These are phyloP conservation scores for Cenchrus purpureus DNA, from an alignment of 176 grass and related monocot genomes.

Conservation along the genomic window DNA sequence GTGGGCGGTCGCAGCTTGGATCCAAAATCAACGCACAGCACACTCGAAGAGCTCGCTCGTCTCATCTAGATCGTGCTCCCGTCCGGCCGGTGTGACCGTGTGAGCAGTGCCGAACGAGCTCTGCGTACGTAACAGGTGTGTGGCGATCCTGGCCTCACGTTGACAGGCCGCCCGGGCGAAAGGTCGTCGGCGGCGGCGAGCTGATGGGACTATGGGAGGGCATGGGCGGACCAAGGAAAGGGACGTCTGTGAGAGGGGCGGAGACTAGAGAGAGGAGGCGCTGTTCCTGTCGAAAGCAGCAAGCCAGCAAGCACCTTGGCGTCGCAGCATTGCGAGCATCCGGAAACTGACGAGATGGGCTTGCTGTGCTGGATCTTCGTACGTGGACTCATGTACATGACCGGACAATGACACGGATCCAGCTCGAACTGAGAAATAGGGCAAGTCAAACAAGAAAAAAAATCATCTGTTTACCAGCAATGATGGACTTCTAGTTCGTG, in stretches of 20 bases:
- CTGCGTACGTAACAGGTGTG: neutral
- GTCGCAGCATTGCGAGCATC: neutral
- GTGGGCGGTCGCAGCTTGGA: too few species aligned
- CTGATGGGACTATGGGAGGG: neutral
- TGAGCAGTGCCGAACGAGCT: neutral
- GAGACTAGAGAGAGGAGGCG: neutral
- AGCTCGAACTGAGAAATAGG: neutral
- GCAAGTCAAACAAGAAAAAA: too few species aligned
- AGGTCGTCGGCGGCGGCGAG: neutral
- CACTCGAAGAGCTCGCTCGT: too few species aligned
- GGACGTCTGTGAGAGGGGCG: neutral
- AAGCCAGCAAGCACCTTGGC: too few species aligned
- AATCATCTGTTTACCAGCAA: too few species aligned
- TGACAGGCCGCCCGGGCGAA: neutral
- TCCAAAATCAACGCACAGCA: neutral
- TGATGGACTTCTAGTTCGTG: too few species aligned
- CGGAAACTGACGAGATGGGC: neutral
- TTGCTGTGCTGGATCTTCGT: neutral
- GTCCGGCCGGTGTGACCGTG: neutral
- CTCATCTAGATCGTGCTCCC: neutral
- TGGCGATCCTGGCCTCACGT: neutral
- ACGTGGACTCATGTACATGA: neutral
- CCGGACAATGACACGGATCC: neutral
- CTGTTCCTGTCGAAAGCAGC: too few species aligned
- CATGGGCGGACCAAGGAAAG: neutral